Base-by-base conservation (phyloP, 345 rosid genomes). In the Linum tenue region DNA sequence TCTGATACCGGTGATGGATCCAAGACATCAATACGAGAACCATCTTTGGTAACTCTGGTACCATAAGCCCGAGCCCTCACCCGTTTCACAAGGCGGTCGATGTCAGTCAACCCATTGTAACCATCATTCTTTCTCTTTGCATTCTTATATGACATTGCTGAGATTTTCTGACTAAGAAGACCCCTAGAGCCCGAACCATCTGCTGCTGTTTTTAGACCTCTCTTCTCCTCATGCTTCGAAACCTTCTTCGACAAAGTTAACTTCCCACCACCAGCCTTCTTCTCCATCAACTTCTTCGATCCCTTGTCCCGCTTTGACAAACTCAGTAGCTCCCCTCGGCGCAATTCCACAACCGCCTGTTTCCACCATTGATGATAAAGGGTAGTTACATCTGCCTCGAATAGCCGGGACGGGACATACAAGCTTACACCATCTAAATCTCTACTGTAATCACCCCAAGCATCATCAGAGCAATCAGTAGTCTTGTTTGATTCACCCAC, bases 351-450 rank as follows among this genome's bases (percentile, higher is more conserved):
- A 10, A 42, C 55, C 5, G 48, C 7, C 22, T 43, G 50, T 55
- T 57, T 67, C 79, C 79, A 72, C 77, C 77, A 75, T 4, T 72
- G 63, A 65, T 42, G 64, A 70, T 75, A 75, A 22, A 56, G 64
- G 38, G 17, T 2, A 1, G 77, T 72, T 39, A 72, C 59, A 43
- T 50, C 65, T 2, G 69, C 42, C 60, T 64, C 51, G 12, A 53
- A 72, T n/a, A 60, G 44, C 7, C 67, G 62, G 16, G 76, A 64
- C 14, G 79, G 79, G 10, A 75, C 3, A 63, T 64, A 75, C 62
- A 75, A 39, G 44, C 64, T 75, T 8, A 17, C 22, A 67, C 64
- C 62, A 1, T 22, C 37, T 14, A 75, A 39, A 39, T 69, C 65
- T 59, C 63, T 64, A 56, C 39, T 39, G 61, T 71, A 67, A 55